Conservation (phyloP, 352 stramenopile species). For the Phytophthora nicotianae region DNA sequence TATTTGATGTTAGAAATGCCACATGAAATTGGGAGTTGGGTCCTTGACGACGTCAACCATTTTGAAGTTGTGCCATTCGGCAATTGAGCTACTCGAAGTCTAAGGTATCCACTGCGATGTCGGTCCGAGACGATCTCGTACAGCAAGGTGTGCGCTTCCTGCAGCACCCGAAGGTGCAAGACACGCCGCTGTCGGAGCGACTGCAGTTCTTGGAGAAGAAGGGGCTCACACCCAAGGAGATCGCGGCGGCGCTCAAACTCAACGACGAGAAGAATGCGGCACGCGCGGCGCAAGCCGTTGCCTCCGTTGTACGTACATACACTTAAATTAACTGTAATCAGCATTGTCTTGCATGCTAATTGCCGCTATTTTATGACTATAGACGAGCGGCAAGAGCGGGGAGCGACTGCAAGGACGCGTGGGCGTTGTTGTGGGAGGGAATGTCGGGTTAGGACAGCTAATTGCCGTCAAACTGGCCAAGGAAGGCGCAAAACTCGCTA, state of each 20-base stretch:
- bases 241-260: constrained; percentile 63
- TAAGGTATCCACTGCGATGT: constrained; percentile 16
- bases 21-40: not conserved
- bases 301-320: constrained; percentile 50
- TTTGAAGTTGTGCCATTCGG: constrained; percentile 21
- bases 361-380: constrained; percentile 6
- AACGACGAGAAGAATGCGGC: constrained; percentile 70
- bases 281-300: constrained; percentile 54
- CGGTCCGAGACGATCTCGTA: constrained; percentile 65
- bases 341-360: not conserved
- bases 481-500: constrained; percentile 62
- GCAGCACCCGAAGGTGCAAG: constrained; percentile 77
- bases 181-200: constrained; percentile 74
- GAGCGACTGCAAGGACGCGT: constrained; percentile 62
- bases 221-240: constrained; percentile 69
- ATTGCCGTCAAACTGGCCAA: constrained; percentile 65
- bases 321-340: not conserved
- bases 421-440: constrained; percentile 66
- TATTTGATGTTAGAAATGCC: not conserved
- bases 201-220: constrained; percentile 83
- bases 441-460: constrained; percentile 62
- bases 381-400: constrained; percentile 62
- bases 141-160: constrained; percentile 79
- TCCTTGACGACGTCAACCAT: constrained; percentile 11
- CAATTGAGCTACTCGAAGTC: constrained; percentile 3